phyloP scores from a whole-genome alignment of 2,329 filamentous ascomycete species.

The Nemania diffusa region DNA sequence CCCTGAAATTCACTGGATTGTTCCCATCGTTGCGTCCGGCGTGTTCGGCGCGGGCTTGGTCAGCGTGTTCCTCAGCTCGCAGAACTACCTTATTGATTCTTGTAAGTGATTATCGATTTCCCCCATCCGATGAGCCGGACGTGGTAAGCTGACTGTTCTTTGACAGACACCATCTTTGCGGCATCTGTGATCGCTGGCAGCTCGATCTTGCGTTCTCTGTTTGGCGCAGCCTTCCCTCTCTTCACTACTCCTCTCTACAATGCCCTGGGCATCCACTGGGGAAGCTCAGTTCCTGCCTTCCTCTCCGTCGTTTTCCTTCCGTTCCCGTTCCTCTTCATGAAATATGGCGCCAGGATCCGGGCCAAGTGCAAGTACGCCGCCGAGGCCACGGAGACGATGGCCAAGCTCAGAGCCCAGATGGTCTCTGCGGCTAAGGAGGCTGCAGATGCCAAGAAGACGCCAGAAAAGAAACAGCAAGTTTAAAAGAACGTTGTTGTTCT shows the following conservation, averaged over 20 bases:
- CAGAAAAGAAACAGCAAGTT: slow-evolving; percentile 30
- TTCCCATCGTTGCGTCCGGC: slow-evolving; percentile 53
- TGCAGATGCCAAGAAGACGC: slow-evolving; percentile 12
- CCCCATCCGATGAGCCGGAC: not conserved
- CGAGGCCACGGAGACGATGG: slow-evolving; percentile 65
- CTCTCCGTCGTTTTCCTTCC: slow-evolving; percentile 76
- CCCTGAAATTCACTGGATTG: slow-evolving; percentile 63
- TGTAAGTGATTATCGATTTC: slow-evolving; percentile 45
- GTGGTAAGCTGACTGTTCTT: not conserved
- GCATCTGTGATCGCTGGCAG: slow-evolving; percentile 70
- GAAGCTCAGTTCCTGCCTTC: slow-evolving; percentile 77
- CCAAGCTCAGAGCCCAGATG: slow-evolving; percentile 35
- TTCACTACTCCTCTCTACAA: slow-evolving; percentile 67
- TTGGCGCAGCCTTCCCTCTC: slow-evolving; percentile 70
- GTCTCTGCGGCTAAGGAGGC: slow-evolving; percentile 17
- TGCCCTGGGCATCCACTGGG: slow-evolving; percentile 78
- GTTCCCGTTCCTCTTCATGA: slow-evolving; percentile 80
- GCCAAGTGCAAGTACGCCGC: slow-evolving; percentile 75
- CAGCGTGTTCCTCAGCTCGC: slow-evolving; percentile 66
- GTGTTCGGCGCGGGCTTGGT: slow-evolving; percentile 57
- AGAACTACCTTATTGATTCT: slow-evolving; percentile 69
- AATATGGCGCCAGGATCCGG: slow-evolving; percentile 72
- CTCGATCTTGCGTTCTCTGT: slow-evolving; percentile 67
- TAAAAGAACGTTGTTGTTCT: slow-evolving; percentile 16
- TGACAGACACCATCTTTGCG: slow-evolving; percentile 74